Base-by-base conservation (phyloP, 805 yeast species). In the Kazachstania africana region DNA sequence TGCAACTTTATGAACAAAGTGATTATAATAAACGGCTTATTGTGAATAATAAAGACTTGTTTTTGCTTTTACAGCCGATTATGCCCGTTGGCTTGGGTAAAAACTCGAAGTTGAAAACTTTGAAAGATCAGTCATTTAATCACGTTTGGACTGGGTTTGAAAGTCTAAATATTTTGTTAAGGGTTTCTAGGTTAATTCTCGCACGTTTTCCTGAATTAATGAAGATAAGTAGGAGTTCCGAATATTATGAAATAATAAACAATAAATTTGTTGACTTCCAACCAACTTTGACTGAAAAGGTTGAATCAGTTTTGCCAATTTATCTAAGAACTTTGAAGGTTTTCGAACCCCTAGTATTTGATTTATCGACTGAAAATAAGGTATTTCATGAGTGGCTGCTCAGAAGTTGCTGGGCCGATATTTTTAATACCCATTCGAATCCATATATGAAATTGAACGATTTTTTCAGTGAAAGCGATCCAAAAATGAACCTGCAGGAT, bases 41-140 rank as follows among this genome's bases (percentile, higher is more conserved):
- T 6, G 21, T 39, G 17, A 37, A 47, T 20, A 40, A 47, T 28
- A 38, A 37, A 18, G 26, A 35, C 9, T 32, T 48, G 6, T 43
- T 44, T 27, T 17, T 34, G 5, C 28, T 37, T 3, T 27, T 49
- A n/a, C 40, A 46, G 28, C 48, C 53, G 12, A 31, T 36, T 13
- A 47, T 52, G 48, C 59, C 61, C 2, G 19, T 37, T 24, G 59
- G 57, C 1, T 31, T 55, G 21, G 41, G 46, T 4, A 34, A 36
- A 15, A 49, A 31, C 16, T 26, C 39, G 4, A 47, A 48, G 33
- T 36, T 43, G 10, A 56, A 56, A 33, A 12, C 30, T 3, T 16
- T 33, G 15, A 37, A 39, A 26, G 29, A 37, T 3, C 36, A 35
- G 4, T 21, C 37, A 12, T 34, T 51, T 13, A 36, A 28, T 12